Conservation (phyloP, 208 protist species). For the Angomonas ambiguus region DNA sequence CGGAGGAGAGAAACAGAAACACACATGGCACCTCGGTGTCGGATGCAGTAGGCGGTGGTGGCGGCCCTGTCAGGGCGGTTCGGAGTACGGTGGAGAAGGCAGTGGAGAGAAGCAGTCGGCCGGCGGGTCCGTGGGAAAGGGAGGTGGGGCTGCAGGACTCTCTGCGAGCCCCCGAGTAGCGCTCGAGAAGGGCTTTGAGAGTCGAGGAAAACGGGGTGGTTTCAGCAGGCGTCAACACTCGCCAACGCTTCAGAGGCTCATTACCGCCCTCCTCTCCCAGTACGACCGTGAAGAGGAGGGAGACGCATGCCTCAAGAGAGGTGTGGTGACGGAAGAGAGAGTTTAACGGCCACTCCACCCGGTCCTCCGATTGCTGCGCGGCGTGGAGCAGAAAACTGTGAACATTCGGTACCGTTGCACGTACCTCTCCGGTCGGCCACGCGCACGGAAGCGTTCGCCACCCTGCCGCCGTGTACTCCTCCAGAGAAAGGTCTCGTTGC, state of each 20-base stretch:
- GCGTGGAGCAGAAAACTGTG: conserved; percentile 1
- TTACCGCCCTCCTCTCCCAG: conserved; percentile 13
- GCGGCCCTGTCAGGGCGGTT: neutral
- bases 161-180: neutral
- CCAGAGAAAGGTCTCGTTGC: neutral
- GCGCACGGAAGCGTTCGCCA: neutral
- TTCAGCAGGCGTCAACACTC: neutral
- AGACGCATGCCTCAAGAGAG: conserved; percentile 48
- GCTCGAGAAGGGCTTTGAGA: neutral
- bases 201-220: neutral
- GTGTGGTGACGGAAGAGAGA: conserved; percentile 47
- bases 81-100: neutral
- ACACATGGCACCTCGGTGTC: neutral
- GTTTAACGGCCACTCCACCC: neutral
- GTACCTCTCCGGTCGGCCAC: neutral
- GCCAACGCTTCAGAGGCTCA: neutral
- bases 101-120: neutral
- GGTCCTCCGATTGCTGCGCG: neutral
- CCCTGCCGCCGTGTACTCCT: neutral
- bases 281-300: conserved; percentile 44
- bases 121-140: neutral
- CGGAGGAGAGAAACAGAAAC: neutral
- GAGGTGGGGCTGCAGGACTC: neutral
- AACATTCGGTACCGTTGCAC: neutral
- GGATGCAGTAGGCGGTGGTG: neutral